Base-by-base conservation (phyloP, 192 early-diverging fungal genomes). In the Podila clonocystis region DNA sequence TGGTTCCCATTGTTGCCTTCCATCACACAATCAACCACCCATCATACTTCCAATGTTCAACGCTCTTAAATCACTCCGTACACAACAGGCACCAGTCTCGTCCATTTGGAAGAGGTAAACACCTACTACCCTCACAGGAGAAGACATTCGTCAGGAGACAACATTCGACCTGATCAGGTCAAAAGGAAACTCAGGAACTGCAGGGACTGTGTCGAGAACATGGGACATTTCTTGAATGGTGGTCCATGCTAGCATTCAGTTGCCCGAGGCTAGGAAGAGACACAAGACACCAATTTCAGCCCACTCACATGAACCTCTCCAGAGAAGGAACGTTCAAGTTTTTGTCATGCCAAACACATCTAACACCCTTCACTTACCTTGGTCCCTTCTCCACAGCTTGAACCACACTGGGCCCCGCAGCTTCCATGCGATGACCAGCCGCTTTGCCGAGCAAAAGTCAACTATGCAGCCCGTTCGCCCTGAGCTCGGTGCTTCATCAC, bases 401-500 rank as follows among this genome's bases (percentile, higher is more conserved):
- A 41, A 66, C 38, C 71, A 68, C 65, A 26, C 67, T 2, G 62
- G 62, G 19, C 70, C 77, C 59, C 77, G 77, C 9, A 66, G 77
- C 26, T 80, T 80, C 29, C 77, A 80, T 12, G 65, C 77, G 8
- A 31, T 69, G 65, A 63, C 70, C 28, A 59, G 63, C 55, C 65
- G 70, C 17, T 62, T 80, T 9, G 77, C 77, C n/a, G 77, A 80
- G 26, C 70, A 68, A 60, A 73, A 80, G 31, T 63, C 50, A 19
- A 69, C 70, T 19, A 73, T 80, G 66, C 62, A 63, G 30, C 77
- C 77, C 17, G 58, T 80, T 52, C 62, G 30, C 9, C 64, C 77
- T 5, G 77, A 80, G 57, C 57, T 72, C 1, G 77, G 77, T 8
- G 77, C 77, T 24, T 80, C 77, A 45, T 69, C 77, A 26, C 61